These are phyloP conservation scores for Penicilliopsis zonata DNA, from an alignment of 495 filamentous ascomycete species.

Conservation along the genomic window DNA sequence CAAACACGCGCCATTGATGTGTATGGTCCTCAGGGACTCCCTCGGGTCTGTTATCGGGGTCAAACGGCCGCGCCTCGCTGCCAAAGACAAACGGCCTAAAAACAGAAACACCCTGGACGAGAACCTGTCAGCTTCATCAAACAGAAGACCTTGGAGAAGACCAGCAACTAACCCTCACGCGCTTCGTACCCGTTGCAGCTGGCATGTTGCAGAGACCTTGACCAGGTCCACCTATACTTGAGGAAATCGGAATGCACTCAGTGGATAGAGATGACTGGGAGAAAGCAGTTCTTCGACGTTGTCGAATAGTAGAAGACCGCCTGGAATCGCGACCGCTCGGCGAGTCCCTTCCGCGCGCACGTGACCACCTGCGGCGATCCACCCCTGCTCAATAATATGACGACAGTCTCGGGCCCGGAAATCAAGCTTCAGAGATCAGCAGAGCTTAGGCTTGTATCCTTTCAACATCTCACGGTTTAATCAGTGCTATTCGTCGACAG, in stretches of 20 bases:
- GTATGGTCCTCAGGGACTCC: conserved; percentile 65
- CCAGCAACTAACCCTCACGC: conserved; percentile 45
- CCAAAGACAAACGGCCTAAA: conserved; percentile 76
- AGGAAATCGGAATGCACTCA: no score
- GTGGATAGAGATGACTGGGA: no score
- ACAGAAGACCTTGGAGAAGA: no score
- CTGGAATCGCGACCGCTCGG: no score
- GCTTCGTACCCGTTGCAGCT: conserved; percentile 42
- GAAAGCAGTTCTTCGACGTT: no score
- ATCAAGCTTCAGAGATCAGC: background rate
- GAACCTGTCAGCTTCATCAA: conserved; percentile 1
- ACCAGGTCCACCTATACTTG: no score
- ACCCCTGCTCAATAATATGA: background rate
- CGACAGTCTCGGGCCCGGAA: conserved; percentile 1
- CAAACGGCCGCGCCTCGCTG: conserved; percentile 63
- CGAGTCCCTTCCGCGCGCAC: no score
- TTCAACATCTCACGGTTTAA: conserved; percentile 1
- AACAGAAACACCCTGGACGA: conserved; percentile 51
- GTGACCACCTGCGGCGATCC: background rate
- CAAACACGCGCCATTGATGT: conserved; percentile 88
- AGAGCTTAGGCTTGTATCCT: conserved; percentile 1
- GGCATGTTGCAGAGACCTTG: conserved; percentile 36
- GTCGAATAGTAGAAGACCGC: no score
- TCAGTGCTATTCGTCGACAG: no score
- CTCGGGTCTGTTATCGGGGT: conserved; percentile 54